phyloP scores from a whole-genome alignment of 192 early-diverging fungal genomes.

The Rhizoclosmatium globosum region DNA sequence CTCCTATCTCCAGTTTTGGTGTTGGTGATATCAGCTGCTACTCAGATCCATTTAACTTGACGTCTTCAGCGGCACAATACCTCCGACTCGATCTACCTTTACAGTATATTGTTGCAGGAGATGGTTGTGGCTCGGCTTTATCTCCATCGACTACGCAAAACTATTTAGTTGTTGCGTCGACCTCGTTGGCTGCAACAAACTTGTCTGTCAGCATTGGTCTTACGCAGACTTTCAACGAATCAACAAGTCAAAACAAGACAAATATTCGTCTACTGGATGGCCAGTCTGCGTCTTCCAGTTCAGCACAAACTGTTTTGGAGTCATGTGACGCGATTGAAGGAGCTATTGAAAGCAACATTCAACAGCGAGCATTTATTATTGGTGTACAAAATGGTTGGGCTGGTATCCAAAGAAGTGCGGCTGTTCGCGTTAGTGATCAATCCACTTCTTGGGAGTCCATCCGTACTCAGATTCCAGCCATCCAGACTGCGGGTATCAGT shows the following conservation, averaged over 20 bases:
- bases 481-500: slow-evolving; percentile 10
- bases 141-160: background rate
- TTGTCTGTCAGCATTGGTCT: background rate
- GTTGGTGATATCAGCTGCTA: slow-evolving; percentile 17
- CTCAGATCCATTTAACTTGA: background rate
- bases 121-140: background rate
- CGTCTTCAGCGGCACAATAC: background rate
- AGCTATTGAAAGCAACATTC: background rate
- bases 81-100: background rate
- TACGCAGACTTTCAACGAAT: background rate
- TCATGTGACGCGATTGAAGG: background rate
- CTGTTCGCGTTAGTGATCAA: background rate
- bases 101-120: background rate
- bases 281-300: background rate
- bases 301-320: background rate
- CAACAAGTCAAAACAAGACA: background rate
- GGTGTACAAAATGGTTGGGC: slow-evolving; percentile 11
- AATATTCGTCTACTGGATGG: background rate
- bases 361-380: background rate
- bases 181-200: background rate
- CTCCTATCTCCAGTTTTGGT: slow-evolving; percentile 4
- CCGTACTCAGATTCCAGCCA: background rate
- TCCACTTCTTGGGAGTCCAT: slow-evolving; percentile 1
- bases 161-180: background rate
- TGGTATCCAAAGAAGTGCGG: slow-evolving; percentile 12